phyloP scores from a whole-genome alignment of 129 eudicot genomes.

The Lactuca saligna region DNA sequence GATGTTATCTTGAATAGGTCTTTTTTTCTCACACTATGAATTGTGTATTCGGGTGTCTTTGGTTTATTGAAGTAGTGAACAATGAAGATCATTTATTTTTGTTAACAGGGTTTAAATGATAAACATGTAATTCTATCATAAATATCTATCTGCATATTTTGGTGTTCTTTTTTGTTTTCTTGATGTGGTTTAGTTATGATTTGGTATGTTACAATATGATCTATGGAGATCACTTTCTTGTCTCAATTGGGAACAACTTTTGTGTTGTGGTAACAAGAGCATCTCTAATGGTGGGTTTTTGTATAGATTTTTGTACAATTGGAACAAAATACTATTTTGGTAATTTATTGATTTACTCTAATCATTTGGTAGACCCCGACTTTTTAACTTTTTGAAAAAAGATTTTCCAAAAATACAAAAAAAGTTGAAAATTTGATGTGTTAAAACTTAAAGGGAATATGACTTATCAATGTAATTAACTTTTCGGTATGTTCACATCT shows the following conservation, averaged over 20 bases:
- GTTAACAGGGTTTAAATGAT: slow-evolving; percentile 17
- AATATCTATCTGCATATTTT: neutral
- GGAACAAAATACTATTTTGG: neutral
- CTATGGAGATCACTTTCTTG: neutral
- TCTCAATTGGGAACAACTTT: neutral
- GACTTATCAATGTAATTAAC: too few species aligned
- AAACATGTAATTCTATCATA: slow-evolving; percentile 22
- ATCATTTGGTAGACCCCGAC: neutral
- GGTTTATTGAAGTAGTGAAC: slow-evolving; percentile 31
- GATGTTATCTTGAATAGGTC: slow-evolving; percentile 23
- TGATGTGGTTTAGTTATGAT: neutral
- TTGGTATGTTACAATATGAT: neutral
- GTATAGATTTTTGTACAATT: neutral
- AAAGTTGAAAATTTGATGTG: too few species aligned
- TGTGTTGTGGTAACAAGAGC: neutral
- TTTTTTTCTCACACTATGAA: slow-evolving; percentile 19
- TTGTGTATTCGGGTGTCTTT: slow-evolving; percentile 14
- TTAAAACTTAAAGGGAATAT: too few species aligned
- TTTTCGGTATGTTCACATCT: too few species aligned
- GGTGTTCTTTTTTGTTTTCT: neutral
- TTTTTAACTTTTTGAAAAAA: too few species aligned
- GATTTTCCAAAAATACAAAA: too few species aligned
- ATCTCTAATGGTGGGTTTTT: neutral
- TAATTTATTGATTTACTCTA: neutral
- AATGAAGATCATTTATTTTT: slow-evolving; percentile 26